Conservation (phyloP, 495 filamentous ascomycete genomes). For the Podospora bellae-mahoneyi region DNA sequence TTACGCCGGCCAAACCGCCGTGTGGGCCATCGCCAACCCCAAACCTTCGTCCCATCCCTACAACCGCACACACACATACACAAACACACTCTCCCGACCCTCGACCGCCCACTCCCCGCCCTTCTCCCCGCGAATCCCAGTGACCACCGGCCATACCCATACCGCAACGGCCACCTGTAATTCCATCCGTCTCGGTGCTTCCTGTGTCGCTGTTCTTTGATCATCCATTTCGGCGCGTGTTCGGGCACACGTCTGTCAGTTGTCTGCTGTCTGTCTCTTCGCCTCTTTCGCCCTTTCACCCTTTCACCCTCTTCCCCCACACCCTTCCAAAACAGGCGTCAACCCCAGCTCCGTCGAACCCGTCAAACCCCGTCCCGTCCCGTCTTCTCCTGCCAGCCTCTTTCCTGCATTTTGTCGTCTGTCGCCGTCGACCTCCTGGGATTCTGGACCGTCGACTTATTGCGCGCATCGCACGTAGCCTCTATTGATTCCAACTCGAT, state of each 20-base stretch:
- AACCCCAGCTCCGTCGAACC: neutral
- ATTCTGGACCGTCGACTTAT: neutral
- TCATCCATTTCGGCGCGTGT: slow-evolving; percentile 1
- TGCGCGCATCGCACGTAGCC: neutral
- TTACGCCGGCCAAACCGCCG: slow-evolving; percentile 56
- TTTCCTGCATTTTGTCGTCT: slow-evolving; percentile 15
- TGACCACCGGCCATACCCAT: neutral
- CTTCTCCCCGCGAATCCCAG: neutral
- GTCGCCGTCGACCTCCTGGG: slow-evolving; percentile 12
- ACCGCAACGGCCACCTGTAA: neutral
- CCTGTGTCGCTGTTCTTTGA: neutral
- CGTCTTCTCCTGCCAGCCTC: slow-evolving; percentile 11
- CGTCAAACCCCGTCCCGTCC: slow-evolving; percentile 16
- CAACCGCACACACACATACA: neutral
- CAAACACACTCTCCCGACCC: neutral
- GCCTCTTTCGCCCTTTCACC: slow-evolving; percentile 2
- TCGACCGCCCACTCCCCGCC: neutral
- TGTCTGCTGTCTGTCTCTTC: neutral
- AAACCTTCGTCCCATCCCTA: slow-evolving; percentile 17
- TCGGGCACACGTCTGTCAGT: neutral
- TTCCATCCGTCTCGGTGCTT: neutral
- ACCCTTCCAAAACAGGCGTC: slow-evolving; percentile 28
- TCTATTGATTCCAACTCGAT: neutral
- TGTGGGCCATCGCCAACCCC: slow-evolving; percentile 26
- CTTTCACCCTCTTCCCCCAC: slow-evolving; percentile 6